These are phyloP conservation scores for Neonectria punicea DNA, from an alignment of 2,329 filamentous ascomycete genomes.

Conservation along the genomic window DNA sequence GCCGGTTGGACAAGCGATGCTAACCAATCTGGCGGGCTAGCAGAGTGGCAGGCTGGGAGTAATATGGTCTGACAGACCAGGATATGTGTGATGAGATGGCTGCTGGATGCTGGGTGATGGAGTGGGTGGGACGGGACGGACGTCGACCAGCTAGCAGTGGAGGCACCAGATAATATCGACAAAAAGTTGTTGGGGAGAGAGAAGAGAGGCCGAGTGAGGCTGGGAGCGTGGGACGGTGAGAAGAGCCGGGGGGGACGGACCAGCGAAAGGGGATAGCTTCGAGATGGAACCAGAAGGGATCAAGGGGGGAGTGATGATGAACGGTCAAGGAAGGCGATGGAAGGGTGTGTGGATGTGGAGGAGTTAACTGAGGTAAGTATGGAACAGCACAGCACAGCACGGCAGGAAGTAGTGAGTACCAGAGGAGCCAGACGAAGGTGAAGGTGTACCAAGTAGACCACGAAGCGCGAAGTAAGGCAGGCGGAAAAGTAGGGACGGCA, in stretches of 20 bases:
- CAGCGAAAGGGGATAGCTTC: slow-evolving; percentile 1
- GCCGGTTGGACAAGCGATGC: slow-evolving; percentile 33
- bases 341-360: background rate
- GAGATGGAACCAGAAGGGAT: background rate
- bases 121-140: slow-evolving; percentile 31
- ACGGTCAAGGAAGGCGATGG: background rate
- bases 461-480: background rate
- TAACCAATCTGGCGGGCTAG: slow-evolving; percentile 39
- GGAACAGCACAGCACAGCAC: slow-evolving; percentile 6
- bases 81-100: slow-evolving; percentile 36
- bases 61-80: slow-evolving; percentile 42
- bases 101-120: slow-evolving; percentile 28
- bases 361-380: background rate
- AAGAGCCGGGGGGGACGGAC: background rate
- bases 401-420: background rate
- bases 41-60: slow-evolving; percentile 31
- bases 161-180: slow-evolving; percentile 6
- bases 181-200: slow-evolving; percentile 14
- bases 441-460: background rate
- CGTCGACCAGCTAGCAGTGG: slow-evolving; percentile 17
- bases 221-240: slow-evolving; percentile 9
- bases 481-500: slow-evolving; percentile 23
- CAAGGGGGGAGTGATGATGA: slow-evolving; percentile 3
- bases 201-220: background rate
- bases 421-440: background rate